Base-by-base conservation (phyloP, 305 asterid species). In the Fraxinus platypoda region DNA sequence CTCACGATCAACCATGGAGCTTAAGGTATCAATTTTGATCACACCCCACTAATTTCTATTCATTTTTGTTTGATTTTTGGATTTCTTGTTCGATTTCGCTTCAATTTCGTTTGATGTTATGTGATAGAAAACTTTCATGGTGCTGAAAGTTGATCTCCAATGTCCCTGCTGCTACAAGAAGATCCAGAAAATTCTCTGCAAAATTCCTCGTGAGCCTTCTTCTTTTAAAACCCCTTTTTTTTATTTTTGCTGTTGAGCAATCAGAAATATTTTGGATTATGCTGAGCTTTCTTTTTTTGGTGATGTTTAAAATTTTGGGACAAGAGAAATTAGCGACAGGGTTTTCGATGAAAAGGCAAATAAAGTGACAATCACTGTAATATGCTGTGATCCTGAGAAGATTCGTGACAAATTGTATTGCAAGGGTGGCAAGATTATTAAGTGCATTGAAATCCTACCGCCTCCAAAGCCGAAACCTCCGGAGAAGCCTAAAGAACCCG, bases 141-240 rank as follows among this genome's bases (percentile, higher is more conserved):
- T 88, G 19, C 93, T 94, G 4, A 88, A 93, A 91, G 97, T 90
- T 66, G 97, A 94, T 89, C 95, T 93, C 34, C 92, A 93, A 81
- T 94, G 98, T 62, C 84, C 92, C 3, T 82, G 91, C 85, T 93
- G 97, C 92, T 93, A 79, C 92, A 92, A 87, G 88, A 94, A 94
- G 87, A 84, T 93, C 84, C 92, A 94, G 93, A 93, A 93, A 88
- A 84, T 87, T 11, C 92, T 94, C 77, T 91, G 94, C 94, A 89
- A 88, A 86, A 89, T 93, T 15, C 98, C 97, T 75, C 91, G 97
- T 94, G 12, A 91, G 98, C 82, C 23, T 54, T 17, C 25, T 46
- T 13, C 57, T 43, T 43, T 3, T 43, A 43, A 43, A 2, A 2
- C 52, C 17, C 28, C 28, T 26, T 26, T 31, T 34, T 34, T 34